Percentiles rank a stretch among this genome's conserved stretches.
phyloP scores from a whole-genome alignment of 2,329 filamentous ascomycete genomes.

The Colletotrichum sp. region DNA sequence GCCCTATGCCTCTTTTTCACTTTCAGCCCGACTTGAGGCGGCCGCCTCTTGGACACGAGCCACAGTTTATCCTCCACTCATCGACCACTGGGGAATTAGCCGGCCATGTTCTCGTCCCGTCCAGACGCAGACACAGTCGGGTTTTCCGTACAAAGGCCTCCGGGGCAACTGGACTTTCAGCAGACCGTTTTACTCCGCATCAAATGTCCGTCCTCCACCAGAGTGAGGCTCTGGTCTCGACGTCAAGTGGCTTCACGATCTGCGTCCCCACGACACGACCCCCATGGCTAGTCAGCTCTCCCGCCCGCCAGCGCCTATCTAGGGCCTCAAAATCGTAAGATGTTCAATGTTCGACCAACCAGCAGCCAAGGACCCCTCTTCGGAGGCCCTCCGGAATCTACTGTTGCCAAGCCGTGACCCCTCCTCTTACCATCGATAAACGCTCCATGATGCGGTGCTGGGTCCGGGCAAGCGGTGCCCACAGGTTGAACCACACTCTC shows the following conservation, averaged over 20 bases:
- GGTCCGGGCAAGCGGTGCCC: not conserved
- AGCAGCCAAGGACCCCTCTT: not conserved
- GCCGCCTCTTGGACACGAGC: constrained; percentile 5
- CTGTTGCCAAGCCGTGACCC: not conserved
- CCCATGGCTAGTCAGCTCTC: not conserved
- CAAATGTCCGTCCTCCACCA: not conserved
- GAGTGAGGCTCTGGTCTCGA: not conserved
- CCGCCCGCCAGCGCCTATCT: not conserved
- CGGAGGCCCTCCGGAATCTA: not conserved
- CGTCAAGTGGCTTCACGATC: not conserved
- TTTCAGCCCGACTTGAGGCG: constrained; percentile 1
- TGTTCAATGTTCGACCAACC: not conserved
- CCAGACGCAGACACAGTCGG: not conserved
- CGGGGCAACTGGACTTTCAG: not conserved
- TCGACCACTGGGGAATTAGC: not conserved
- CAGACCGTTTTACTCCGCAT: not conserved
- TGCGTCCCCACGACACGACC: not conserved
- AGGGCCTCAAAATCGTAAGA: not conserved
- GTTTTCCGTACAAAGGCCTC: not conserved
- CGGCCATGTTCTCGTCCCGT: not conserved
- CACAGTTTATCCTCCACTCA: not conserved
- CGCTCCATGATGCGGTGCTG: not conserved
- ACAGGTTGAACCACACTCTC: not conserved
- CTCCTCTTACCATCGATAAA: not conserved
- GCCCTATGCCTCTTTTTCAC: not conserved